These are phyloP conservation scores for Golubevia sp. DNA, from an alignment of 1,284 basidiomycete genomes.

Conservation along the genomic window DNA sequence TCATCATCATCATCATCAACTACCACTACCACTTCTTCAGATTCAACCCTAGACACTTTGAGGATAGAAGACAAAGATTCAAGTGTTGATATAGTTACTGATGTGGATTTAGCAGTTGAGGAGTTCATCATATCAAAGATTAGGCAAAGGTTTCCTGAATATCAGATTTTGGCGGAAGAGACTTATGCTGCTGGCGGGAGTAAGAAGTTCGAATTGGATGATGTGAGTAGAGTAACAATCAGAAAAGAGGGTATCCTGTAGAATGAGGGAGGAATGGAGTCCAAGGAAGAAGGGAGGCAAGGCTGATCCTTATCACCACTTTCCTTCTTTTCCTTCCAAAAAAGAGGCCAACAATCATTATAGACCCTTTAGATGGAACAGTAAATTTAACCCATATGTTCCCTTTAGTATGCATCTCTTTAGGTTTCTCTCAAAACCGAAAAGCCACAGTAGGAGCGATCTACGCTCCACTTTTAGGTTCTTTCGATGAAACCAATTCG, in stretches of 20 bases:
- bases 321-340: neutral
- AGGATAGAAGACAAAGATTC: conserved; percentile 8
- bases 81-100: conserved; percentile 13
- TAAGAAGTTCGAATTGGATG: conserved; percentile 1
- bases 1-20: too few relatives aligned
- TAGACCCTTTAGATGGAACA: conserved; percentile 48
- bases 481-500: neutral
- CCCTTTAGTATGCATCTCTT: conserved; percentile 12
- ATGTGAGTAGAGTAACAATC: conserved; percentile 7
- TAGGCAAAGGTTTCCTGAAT: neutral
- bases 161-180: conserved; percentile 13
- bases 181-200: conserved; percentile 3
- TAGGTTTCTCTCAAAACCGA: conserved; percentile 4
- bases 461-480: conserved; percentile 11
- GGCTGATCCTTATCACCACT: neutral
- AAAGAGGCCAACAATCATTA: conserved; percentile 47
- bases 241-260: too few relatives aligned
- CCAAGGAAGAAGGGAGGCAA: conserved; percentile 35
- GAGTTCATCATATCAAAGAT: conserved; percentile 7
- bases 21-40: too few relatives aligned
- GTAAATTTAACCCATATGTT: conserved; percentile 8
- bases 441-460: conserved; percentile 11
- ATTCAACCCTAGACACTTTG: neutral
- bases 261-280: conserved; percentile 41
- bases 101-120: conserved; percentile 10